These are phyloP conservation scores for Mortierella sp. DNA, from an alignment of 371 early-diverging fungal genomes.

Conservation along the genomic window DNA sequence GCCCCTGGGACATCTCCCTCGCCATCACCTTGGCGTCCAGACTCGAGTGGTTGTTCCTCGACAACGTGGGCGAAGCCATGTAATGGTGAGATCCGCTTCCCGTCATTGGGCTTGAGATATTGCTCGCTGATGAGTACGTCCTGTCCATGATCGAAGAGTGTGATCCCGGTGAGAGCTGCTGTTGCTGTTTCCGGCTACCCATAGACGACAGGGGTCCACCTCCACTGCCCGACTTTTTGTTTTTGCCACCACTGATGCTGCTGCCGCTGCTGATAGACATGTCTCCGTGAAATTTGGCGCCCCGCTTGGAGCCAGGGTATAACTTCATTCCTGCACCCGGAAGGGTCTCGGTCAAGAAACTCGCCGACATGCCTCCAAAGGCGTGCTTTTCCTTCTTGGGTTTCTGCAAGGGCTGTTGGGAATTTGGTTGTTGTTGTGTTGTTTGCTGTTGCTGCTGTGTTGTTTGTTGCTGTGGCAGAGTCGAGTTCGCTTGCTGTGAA, in stretches of 20 bases:
- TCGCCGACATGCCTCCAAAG: conserved; percentile 50
- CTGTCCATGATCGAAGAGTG: conserved; percentile 19
- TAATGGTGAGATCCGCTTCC: conserved; percentile 28
- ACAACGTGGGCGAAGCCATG: conserved; percentile 56
- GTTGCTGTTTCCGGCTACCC: conserved; percentile 46
- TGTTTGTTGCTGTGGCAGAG: not conserved
- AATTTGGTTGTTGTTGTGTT: conserved; percentile 10
- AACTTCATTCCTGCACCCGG: conserved; percentile 43
- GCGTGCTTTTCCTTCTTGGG: conserved; percentile 50
- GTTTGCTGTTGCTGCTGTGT: conserved; percentile 6
- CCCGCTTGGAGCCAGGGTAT: conserved; percentile 49
- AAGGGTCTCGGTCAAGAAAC: conserved; percentile 45
- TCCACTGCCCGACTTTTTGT: conserved; percentile 38
- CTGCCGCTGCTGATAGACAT: conserved; percentile 17
- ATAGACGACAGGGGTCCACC: conserved; percentile 38
- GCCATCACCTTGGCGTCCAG: conserved; percentile 76
- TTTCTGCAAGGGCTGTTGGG: conserved; percentile 19
- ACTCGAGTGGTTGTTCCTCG: conserved; percentile 56
- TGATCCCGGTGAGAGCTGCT: conserved; percentile 31
- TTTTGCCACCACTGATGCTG: conserved; percentile 17
- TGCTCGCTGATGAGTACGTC: conserved; percentile 33
- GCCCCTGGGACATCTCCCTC: conserved; percentile 64
- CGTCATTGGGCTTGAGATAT: conserved; percentile 36
- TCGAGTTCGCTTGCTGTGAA: conserved; percentile 19
- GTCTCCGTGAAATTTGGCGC: conserved; percentile 47